Percentiles rank a stretch among this genome's conserved stretches.
Evolutionary conservation across 2,329 filamentous ascomycete species (phyloP).

Genomic region (Ophiosphaerella herpotricha): DNA sequence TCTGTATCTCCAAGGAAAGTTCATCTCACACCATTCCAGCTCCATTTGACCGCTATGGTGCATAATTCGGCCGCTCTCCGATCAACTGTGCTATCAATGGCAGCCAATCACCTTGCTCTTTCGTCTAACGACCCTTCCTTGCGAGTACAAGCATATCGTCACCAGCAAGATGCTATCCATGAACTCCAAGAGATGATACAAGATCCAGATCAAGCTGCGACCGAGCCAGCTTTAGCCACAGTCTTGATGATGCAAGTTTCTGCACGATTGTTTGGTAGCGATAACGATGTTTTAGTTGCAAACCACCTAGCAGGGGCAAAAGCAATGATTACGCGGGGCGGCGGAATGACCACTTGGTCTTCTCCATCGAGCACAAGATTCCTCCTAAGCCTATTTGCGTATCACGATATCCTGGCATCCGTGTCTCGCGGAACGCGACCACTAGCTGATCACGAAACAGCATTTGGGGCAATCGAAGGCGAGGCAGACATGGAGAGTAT

Average conservation of each 20-base stretch:
- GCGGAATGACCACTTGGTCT: constrained; percentile 8
- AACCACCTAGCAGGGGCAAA: constrained; percentile 38
- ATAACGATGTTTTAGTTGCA: constrained; percentile 28
- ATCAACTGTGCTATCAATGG: constrained; percentile 40
- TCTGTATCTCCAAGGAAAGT: constrained; percentile 28
- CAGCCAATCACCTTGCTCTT: constrained; percentile 34
- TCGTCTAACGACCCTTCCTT: constrained; percentile 24
- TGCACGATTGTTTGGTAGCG: constrained; percentile 32
- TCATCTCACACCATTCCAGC: constrained; percentile 29
- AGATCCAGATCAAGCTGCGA: constrained; percentile 19
- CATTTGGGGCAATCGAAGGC: constrained; percentile 32
- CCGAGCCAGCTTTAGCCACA: constrained; percentile 34
- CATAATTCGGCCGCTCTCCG: constrained; percentile 29
- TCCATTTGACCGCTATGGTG: constrained; percentile 35
- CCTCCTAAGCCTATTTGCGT: constrained; percentile 36
- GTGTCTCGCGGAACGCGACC: constrained; percentile 34
- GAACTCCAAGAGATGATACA: constrained; percentile 31
- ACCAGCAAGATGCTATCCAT: constrained; percentile 35
- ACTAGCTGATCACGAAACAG: constrained; percentile 22
- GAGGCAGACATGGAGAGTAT: constrained; percentile 27
- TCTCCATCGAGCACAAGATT: constrained; percentile 30
- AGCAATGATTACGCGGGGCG: constrained; percentile 33
- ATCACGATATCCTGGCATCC: constrained; percentile 40
- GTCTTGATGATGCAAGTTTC: constrained; percentile 44
- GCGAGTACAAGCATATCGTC: constrained; percentile 29